Percentiles rank a stretch among this genome's conserved stretches.
phyloP scores from a whole-genome alignment of 257 asterid genomes.

The Cynanchum wilfordii region DNA sequence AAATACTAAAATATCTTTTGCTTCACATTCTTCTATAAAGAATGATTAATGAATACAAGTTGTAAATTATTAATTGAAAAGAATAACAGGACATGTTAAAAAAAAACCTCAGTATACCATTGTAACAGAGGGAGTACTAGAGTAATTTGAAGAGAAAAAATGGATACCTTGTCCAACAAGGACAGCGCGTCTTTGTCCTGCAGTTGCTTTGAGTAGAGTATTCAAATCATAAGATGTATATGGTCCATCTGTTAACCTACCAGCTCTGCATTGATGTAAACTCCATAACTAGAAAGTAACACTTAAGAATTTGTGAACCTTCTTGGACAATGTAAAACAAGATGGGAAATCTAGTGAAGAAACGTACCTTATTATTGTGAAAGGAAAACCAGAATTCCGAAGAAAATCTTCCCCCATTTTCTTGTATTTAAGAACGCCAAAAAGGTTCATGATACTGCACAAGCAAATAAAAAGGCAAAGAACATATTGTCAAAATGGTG shows the following conservation, averaged over 20 bases:
- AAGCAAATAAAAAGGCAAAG: constrained; percentile 11
- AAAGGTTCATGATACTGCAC: constrained; percentile 80
- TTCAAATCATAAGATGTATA: constrained; percentile 94
- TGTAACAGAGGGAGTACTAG: not conserved
- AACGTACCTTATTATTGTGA: constrained; percentile 72
- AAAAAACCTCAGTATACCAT: too few relatives aligned
- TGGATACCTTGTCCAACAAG: constrained; percentile 74
- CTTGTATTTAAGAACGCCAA: constrained; percentile 94
- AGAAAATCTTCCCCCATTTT: constrained; percentile 98
- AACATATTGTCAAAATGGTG: constrained; percentile 13
- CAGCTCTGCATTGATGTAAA: constrained; percentile 45
- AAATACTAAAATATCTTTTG: too few relatives aligned
- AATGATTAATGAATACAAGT: too few relatives aligned
- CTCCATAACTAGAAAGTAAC: not conserved
- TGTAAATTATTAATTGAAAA: too few relatives aligned
- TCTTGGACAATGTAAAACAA: not conserved
- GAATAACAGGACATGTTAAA: too few relatives aligned
- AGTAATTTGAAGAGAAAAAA: not conserved
- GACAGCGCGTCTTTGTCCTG: constrained; percentile 98
- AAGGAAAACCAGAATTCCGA: constrained; percentile 79
- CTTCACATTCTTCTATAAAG: too few relatives aligned
- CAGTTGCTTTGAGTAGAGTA: constrained; percentile 86
- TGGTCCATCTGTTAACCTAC: constrained; percentile 94
- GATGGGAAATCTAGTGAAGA: constrained; percentile 9
- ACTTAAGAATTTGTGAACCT: not conserved